Evolutionary conservation across 768 basidiomycete genomes (phyloP), one percentile per base, ranked within the genome.

Genomic region (Boletus subcaerulescens): DNA sequence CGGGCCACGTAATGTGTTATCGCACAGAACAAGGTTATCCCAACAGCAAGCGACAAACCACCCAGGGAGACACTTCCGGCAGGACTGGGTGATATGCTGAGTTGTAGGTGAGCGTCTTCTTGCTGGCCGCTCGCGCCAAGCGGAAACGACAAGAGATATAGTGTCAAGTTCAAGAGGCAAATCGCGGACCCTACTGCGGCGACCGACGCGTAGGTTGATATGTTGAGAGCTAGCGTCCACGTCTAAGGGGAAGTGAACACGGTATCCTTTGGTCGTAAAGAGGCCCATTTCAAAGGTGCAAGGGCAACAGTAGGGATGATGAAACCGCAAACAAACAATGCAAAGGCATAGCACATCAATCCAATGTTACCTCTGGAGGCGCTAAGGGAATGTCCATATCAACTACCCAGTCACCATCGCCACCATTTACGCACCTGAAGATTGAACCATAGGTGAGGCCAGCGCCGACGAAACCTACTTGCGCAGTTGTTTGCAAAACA

Each of bases 271-370:
- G 60, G 58, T 29, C 60, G 38, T 22, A 51, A 45, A 8, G 65
- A 58, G 32, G 62, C 67, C 62, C 57, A 63, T 53, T 45, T 50
- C 22, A 65, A 50, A 10, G 57, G 31, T n/a, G 59, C 13, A 40
- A 62, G 58, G 26, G 63, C 44, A 36, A 65, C 52, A 33, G 58
- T 65, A 11, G 67, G 66, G 22, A 43, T 43, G 17, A 67, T 55
- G 42, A 69, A 69, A 26, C 67, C 67, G 14, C 52, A 53, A 47
- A 52, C 58, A 53, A 68, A 68, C 47, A 68, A 62, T 38, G 64
- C 66, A 60, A 68, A 68, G 18, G 56, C 60, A 50, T 64, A 67
- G 48, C 59, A 64, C 41, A 42, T 42, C 22, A 42, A 42, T 42
- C 41, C 41, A n/a, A 65, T 50, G 48, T 67, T 47, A 42, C 66